A percentile compares a stretch with the other conserved stretches of the same genome.
These are phyloP conservation scores for Phyllosticta paracitricarpa DNA, from an alignment of 2,329 filamentous ascomycete species.

Conservation along the genomic window DNA sequence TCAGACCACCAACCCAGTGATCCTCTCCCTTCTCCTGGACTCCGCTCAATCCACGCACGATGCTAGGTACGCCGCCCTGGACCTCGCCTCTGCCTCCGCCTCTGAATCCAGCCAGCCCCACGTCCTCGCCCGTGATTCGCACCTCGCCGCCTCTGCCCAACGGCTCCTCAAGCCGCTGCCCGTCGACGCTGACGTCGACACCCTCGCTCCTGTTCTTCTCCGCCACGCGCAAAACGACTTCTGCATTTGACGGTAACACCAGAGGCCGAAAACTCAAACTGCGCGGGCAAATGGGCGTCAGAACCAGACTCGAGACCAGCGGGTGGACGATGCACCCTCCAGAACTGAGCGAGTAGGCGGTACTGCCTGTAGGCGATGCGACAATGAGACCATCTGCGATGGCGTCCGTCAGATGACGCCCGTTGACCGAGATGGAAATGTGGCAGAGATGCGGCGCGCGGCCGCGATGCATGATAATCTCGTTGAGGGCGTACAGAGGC, in stretches of 20 bases:
- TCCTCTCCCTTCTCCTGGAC: constrained; percentile 53
- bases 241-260: constrained; percentile 76
- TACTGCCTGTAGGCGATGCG: constrained; percentile 87
- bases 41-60: constrained; percentile 54
- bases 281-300: constrained; percentile 90
- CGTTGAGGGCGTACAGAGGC: constrained; percentile 70
- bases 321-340: constrained; percentile 93
- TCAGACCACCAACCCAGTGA: constrained; percentile 92
- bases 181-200: constrained; percentile 42
- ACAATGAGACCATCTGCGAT: constrained; percentile 93
- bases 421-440: constrained; percentile 83
- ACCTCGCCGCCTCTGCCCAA: constrained; percentile 55
- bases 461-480: constrained; percentile 87
- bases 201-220: constrained; percentile 43
- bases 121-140: constrained; percentile 75
- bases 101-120: constrained; percentile 38
- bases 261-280: constrained; percentile 87
- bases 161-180: constrained; percentile 29
- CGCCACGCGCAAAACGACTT: constrained; percentile 72
- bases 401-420: constrained; percentile 82
- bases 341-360: constrained; percentile 86
- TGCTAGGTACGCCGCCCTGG: constrained; percentile 81
- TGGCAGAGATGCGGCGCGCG: constrained; percentile 82
- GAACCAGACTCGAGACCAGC: constrained; percentile 73
- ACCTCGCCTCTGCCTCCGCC: constrained; percentile 38